phyloP scores from a whole-genome alignment of 257 asterid genomes.

The Nicotiana obtusifolia region DNA sequence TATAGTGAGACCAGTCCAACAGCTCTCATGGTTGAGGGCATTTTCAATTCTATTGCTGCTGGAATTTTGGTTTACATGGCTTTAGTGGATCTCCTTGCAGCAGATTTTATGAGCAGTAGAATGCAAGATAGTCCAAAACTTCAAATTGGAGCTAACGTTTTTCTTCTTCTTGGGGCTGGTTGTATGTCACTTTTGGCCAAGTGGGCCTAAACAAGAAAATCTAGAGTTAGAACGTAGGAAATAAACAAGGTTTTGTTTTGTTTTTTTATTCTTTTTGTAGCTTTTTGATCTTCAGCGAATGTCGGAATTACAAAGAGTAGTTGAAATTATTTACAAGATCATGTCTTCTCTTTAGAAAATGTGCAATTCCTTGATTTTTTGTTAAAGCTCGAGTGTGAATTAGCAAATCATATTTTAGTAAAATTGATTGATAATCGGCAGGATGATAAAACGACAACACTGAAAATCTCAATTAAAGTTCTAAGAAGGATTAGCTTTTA shows the following conservation, averaged over 20 bases:
- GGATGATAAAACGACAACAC: not conserved
- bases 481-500: too few species aligned
- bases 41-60: slow-evolving; percentile 18
- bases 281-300: not conserved
- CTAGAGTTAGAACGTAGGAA: not conserved
- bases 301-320: not conserved
- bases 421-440: not conserved
- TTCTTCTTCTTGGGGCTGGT: slow-evolving; percentile 13
- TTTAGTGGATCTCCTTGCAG: slow-evolving; percentile 18
- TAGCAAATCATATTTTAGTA: not conserved
- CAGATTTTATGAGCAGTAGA: slow-evolving; percentile 18
- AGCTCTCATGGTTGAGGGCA: slow-evolving; percentile 16
- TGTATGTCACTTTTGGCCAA: slow-evolving; percentile 18
- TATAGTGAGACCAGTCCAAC: slow-evolving; percentile 12
- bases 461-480: not conserved
- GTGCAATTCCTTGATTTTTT: not conserved
- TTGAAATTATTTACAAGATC: not conserved
- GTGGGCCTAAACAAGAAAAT: slow-evolving; percentile 6
- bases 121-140: slow-evolving; percentile 8
- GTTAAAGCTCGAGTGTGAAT: not conserved
- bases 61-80: slow-evolving; percentile 22
- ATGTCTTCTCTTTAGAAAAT: not conserved
- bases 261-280: not conserved
- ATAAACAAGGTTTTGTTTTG: not conserved
- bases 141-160: slow-evolving; percentile 13